These are phyloP conservation scores for Rhynchospora breviuscula DNA, from an alignment of 176 grass and related monocot genomes.

Conservation along the genomic window DNA sequence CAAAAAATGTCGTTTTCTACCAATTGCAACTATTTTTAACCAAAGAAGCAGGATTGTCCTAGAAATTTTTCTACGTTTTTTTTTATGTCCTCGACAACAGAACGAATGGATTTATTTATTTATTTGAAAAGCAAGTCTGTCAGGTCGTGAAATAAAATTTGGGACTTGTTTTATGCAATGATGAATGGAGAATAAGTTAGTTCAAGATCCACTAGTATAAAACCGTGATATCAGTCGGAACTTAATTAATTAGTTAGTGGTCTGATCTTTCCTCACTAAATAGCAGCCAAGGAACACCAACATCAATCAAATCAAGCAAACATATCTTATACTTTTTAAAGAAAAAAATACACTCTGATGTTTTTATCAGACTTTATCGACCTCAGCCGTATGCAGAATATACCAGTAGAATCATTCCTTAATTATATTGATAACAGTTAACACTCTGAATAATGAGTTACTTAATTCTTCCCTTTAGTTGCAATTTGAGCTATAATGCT, in stretches of 20 bases:
- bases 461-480: background rate
- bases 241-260: conserved; percentile 12
- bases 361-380: background rate
- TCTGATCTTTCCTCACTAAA: background rate
- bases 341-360: background rate
- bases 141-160: background rate
- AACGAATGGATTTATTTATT: background rate
- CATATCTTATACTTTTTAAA: background rate
- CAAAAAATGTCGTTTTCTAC: background rate
- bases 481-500: background rate
- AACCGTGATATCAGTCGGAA: background rate
- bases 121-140: background rate
- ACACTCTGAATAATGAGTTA: background rate
- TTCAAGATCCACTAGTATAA: background rate
- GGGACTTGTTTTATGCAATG: background rate
- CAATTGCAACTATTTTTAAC: background rate
- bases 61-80: background rate
- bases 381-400: background rate
- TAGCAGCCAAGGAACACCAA: background rate
- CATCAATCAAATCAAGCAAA: conserved; percentile 10
- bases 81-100: background rate
- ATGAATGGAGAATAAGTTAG: background rate
- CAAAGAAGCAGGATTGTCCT: background rate
- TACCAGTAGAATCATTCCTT: conserved; percentile 5
- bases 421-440: background rate